Conservation (phyloP, 805 yeast genomes). For the Yarrowia hollandica region DNA sequence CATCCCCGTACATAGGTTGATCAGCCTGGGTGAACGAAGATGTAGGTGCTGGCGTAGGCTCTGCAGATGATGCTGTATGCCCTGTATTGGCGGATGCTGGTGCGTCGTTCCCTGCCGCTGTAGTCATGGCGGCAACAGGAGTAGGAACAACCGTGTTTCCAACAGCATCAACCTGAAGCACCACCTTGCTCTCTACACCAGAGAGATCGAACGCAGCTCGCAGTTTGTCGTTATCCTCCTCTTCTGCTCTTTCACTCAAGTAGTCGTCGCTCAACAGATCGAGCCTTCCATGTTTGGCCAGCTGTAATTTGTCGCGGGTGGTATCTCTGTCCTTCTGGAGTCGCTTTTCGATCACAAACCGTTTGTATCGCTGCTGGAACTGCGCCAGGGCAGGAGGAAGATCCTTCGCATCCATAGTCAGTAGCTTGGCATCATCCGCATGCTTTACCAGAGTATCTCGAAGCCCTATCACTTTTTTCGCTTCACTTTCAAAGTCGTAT, state of each 20-base stretch:
- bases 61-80: too few species aligned
- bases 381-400: conserved; percentile 23
- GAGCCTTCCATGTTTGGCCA: conserved; percentile 15
- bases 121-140: not conserved
- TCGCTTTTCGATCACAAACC: conserved; percentile 29
- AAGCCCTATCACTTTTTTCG: conserved; percentile 30
- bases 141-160: not conserved
- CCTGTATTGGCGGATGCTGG: not conserved
- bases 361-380: conserved; percentile 28
- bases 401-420: conserved; percentile 21
- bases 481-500: conserved; percentile 31
- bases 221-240: conserved; percentile 9
- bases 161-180: not conserved
- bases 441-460: conserved; percentile 31
- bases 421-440: conserved; percentile 30
- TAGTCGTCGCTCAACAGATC: conserved; percentile 1
- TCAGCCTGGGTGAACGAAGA: conserved; percentile 7
- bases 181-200: not conserved
- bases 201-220: conserved; percentile 2
- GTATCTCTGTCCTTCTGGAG: conserved; percentile 24
- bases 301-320: not conserved
- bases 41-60: not conserved
- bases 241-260: not conserved
- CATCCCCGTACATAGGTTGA: conserved; percentile 24
- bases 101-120: too few species aligned